These are phyloP conservation scores for Litsea cubeba DNA, from an alignment of 164 flowering plant genomes.

Conservation along the genomic window DNA sequence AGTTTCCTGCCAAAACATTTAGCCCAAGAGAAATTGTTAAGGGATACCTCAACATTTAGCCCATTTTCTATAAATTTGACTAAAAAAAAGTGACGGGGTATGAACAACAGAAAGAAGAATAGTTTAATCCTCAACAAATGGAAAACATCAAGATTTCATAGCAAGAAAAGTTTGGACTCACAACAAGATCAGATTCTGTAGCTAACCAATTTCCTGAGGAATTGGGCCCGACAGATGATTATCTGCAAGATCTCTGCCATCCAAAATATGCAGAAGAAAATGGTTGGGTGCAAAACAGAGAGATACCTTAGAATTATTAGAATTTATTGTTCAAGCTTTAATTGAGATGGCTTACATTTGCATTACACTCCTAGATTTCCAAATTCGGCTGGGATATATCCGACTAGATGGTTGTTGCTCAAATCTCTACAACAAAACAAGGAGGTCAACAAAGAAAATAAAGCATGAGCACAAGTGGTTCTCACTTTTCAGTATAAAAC, in stretches of 20 bases:
- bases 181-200: constrained; percentile 68
- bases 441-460: background rate
- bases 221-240: constrained; percentile 70
- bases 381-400: constrained; percentile 76
- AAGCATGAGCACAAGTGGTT: background rate
- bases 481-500: constrained; percentile 14
- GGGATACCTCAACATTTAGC: no score
- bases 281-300: background rate
- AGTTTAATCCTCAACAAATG: no score
- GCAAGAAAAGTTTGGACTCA: constrained; percentile 34
- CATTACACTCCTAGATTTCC: constrained; percentile 84
- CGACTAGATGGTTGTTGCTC: constrained; percentile 60
- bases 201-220: constrained; percentile 81
- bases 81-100: no score
- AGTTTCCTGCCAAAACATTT: constrained; percentile 45
- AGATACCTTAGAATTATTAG: background rate
- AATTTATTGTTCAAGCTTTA: background rate
- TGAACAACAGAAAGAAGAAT: no score
- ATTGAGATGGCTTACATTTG: constrained; percentile 55
- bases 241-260: constrained; percentile 67
- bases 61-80: no score
- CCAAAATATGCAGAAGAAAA: constrained; percentile 1
- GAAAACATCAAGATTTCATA: background rate
- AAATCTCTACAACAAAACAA: constrained; percentile 45
- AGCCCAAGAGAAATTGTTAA: background rate